These are phyloP conservation scores for Pichia californica DNA, from an alignment of 805 yeast species.

Conservation along the genomic window DNA sequence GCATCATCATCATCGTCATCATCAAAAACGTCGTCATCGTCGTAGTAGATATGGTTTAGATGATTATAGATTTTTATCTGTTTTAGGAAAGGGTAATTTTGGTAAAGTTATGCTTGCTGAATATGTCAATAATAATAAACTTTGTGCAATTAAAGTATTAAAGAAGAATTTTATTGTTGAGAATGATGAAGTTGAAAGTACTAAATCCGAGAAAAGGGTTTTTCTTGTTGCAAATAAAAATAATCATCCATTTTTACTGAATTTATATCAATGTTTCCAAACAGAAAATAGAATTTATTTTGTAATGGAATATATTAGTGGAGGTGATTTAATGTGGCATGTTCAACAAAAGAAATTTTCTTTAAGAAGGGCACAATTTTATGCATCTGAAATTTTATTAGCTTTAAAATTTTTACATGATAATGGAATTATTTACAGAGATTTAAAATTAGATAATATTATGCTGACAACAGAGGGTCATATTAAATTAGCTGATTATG, in stretches of 20 bases:
- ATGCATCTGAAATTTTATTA: constrained; percentile 91
- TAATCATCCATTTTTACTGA: constrained; percentile 87
- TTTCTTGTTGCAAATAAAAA: constrained; percentile 69
- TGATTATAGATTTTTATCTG: constrained; percentile 91
- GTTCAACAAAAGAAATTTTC: constrained; percentile 89
- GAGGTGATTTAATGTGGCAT: constrained; percentile 99
- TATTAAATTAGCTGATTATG: constrained; percentile 94
- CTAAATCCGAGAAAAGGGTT: constrained; percentile 90
- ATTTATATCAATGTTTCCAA: constrained; percentile 92
- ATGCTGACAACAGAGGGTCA: constrained; percentile 86
- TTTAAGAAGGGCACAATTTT: constrained; percentile 88
- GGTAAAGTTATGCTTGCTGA: constrained; percentile 98
- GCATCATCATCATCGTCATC: constrained; percentile 20
- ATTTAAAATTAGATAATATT: constrained; percentile 91
- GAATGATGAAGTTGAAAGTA: constrained; percentile 93
- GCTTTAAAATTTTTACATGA: constrained; percentile 93
- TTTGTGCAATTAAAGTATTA: constrained; percentile 94
- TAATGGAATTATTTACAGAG: constrained; percentile 93
- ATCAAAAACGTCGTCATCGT: constrained; percentile 32
- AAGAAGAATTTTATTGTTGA: constrained; percentile 94
- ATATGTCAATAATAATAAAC: constrained; percentile 68
- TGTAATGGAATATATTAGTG: constrained; percentile 96
- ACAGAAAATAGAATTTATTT: constrained; percentile 95
- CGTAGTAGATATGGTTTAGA: constrained; percentile 84
- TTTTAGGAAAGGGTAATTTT: constrained; percentile 95